Conservation (phyloP, 2,329 filamentous ascomycete genomes). For the Chaetomium olivaceum region DNA sequence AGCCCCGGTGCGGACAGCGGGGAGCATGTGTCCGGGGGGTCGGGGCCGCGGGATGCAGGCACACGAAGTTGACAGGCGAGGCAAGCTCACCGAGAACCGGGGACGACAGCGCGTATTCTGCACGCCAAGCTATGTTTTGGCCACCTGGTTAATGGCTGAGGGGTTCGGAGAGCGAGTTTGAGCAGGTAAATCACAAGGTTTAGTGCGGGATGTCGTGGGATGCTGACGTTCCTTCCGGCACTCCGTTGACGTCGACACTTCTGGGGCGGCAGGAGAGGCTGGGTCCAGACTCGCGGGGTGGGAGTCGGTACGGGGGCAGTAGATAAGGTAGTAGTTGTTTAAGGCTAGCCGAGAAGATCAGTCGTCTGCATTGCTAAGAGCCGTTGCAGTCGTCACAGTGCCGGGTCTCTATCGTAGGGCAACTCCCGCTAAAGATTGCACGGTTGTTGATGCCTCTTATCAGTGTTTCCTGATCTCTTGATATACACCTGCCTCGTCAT, state of each 20-base stretch:
- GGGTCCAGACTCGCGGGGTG: background rate
- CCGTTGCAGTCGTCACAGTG: background rate
- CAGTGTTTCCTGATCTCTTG: background rate
- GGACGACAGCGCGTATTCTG: background rate
- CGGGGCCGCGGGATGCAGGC: slow-evolving; percentile 8
- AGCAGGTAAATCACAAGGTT: background rate
- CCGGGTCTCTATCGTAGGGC: background rate
- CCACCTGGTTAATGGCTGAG: background rate
- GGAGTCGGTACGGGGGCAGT: background rate
- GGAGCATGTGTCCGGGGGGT: background rate
- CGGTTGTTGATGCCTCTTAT: background rate
- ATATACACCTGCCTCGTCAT: background rate
- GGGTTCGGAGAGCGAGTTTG: background rate
- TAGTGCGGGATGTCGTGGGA: background rate
- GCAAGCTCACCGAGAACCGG: background rate
- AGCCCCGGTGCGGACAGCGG: background rate
- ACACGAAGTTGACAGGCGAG: background rate
- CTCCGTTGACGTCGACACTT: background rate
- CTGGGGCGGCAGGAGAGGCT: background rate
- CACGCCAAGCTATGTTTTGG: background rate
- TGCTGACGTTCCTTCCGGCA: background rate
- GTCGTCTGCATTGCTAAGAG: background rate
- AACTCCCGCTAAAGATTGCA: background rate
- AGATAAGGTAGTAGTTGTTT: background rate
- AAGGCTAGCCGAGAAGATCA: background rate